Base-by-base conservation (phyloP, 2,329 filamentous ascomycete species). In the Aspergillus puulaauensis region DNA sequence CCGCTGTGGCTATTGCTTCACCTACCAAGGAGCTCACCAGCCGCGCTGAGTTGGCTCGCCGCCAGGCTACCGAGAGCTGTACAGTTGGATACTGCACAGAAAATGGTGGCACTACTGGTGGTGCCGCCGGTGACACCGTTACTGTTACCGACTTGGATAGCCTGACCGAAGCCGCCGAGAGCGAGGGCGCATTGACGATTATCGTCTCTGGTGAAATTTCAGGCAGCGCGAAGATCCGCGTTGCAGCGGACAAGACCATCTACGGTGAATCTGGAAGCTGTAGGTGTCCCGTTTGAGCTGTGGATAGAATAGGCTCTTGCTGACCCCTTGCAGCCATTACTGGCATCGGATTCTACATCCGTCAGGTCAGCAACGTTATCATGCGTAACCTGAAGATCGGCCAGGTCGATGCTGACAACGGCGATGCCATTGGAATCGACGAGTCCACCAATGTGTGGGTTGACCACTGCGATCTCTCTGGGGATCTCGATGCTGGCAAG, bases 391-490 rank as follows among this genome's bases (percentile, higher is more conserved):
- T 88, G 60, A 80, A 79, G 61, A 84, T 87, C 64, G 73, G 80
- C 59, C 82, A 84, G 67, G 83, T 86, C 31, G 68, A 78, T 15
- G 85, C 85, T 8, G 69, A 72, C 31, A 79, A 82, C 60, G 85
- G 85, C 19, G 86, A 88, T 64, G 83, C 82, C 57, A 81, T 88
- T 63, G 82, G 80, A 60, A 82, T 88, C 58, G 81, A 87, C 70
- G 54, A 56, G 64, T 70, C 68, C 5, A 66, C 53, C 62, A 86
- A 87, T 61, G 78, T 86, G 66, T 90, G 87, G 87, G 75, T 90
- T 50, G 87, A 90, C 75, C 87, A 89, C 76, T 79, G 80, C 69
- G 86, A 90, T 61, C 78, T 90, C 21, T 85, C 81, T 5, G 85
- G 83, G 19, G 82, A 88, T 73, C 68, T 70, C 41, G 76, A 80